Evolutionary conservation across 352 stramenopile species (phyloP), one percentile per base, ranked within the genome.

Genomic region (Halophytophthora polymorphica): DNA sequence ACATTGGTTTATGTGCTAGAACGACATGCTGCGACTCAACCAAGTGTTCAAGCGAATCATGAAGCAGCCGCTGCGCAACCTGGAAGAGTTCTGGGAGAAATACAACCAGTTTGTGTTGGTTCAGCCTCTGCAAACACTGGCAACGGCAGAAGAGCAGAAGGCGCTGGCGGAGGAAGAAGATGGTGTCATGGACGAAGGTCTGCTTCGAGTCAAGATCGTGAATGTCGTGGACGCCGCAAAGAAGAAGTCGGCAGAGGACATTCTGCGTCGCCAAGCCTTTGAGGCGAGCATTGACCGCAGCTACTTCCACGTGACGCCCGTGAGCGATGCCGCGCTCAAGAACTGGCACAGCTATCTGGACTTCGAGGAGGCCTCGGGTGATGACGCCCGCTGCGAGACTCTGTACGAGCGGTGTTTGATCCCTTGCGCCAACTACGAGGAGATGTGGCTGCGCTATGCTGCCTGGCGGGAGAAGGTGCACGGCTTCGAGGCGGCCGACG

Each of bases 41-140:
- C 61, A 84, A 58, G 74, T 91, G 45, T 91, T 91, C 44, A 89
- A 89, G 66, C 77, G 77, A 38, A 83, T 88, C 25, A 79, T 91
- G 68, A 29, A 75, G 17, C 69, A 86, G 21, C 78, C 81, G 31
- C 49, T 91, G 50, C 82, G 71, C 36, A 91, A 91, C 56, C 54
- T 91, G 31, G 81, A 88, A 15, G 81, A 91, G 41, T 89, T 91
- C 18, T 91, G 81, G 81, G 81, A 91, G 34, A 89, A 88, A 50
- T 91, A 91, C 61, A 91, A 91, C 56, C 77, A 89, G 48, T 91
- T 89, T 60, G 78, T 91, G 18, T 48, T 91, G 17, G 78, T 78
- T 4, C 81, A 91, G 57, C 77, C 86, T 48, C 50, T 91, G 36
- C 62, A 68, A 50, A 71, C 69, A 17, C 45, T 91, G 15, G 81